phyloP scores from a whole-genome alignment of 2,329 filamentous ascomycete genomes.

The Shiraia sp. region DNA sequence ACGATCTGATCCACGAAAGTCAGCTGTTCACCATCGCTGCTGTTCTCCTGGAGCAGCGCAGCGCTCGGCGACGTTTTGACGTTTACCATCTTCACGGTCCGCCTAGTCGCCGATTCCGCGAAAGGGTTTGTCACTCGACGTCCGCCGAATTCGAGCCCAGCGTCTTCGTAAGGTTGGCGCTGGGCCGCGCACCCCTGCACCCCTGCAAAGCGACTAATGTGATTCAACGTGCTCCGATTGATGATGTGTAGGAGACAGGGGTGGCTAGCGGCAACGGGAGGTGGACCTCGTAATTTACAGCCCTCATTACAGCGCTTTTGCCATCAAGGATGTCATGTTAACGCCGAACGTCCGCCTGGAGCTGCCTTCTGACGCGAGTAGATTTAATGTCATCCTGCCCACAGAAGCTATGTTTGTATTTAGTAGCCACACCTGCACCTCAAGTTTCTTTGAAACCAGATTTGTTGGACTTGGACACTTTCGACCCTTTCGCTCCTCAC shows the following conservation, averaged over 20 bases:
- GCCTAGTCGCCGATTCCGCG: conserved; percentile 35
- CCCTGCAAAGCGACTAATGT: conserved; percentile 37
- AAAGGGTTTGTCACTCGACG: conserved; percentile 37
- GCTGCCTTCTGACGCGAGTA: conserved; percentile 43
- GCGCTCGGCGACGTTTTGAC: conserved; percentile 12
- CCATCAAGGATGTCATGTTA: conserved; percentile 23
- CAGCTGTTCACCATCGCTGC: conserved; percentile 14
- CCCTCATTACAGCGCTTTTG: conserved; percentile 31
- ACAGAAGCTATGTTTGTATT: conserved; percentile 33
- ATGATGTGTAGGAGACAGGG: conserved; percentile 36
- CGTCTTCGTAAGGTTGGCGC: conserved; percentile 43
- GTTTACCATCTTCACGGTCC: conserved; percentile 28
- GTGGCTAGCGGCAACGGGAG: conserved; percentile 27
- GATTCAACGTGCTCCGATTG: conserved; percentile 40
- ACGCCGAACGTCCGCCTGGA: conserved; percentile 43
- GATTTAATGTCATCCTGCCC: conserved; percentile 45
- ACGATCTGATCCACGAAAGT: conserved; percentile 24
- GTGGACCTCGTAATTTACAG: conserved; percentile 34
- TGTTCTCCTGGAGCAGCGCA: conserved; percentile 16
- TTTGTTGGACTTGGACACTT: conserved; percentile 7
- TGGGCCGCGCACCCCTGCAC: conserved; percentile 33
- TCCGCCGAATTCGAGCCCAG: conserved; percentile 31
- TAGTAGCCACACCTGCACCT: conserved; percentile 31
- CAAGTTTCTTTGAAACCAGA: conserved; percentile 8
- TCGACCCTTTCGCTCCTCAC: conserved; percentile 4